Conservation (phyloP, 2,329 filamentous ascomycete genomes). For the Ascocoryne sarcoides region DNA sequence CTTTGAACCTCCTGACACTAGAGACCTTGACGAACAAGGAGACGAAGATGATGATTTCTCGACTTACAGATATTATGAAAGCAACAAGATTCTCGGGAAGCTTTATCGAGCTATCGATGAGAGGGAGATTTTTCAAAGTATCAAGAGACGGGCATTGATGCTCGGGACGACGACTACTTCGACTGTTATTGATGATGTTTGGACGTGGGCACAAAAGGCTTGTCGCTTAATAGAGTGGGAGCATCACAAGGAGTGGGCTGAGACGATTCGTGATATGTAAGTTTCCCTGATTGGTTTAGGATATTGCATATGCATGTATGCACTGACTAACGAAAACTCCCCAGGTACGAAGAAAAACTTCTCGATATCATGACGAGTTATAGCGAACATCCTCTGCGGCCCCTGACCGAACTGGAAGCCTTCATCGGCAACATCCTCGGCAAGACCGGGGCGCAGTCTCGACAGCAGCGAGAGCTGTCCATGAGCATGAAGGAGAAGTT, state of each 20-base stretch:
- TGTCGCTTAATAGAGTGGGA: conserved; percentile 30
- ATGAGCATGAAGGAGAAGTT: conserved; percentile 36
- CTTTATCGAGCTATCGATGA: conserved; percentile 70
- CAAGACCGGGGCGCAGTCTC: conserved; percentile 33
- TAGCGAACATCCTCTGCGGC: conserved; percentile 32
- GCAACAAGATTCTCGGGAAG: conserved; percentile 57
- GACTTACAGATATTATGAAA: conserved; percentile 53
- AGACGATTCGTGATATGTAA: conserved; percentile 39
- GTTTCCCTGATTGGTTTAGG: no score
- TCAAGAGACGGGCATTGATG: conserved; percentile 17
- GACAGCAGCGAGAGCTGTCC: conserved; percentile 34
- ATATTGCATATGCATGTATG: no score
- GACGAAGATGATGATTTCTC: conserved; percentile 41
- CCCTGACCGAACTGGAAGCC: conserved; percentile 43
- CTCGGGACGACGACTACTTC: conserved; percentile 7
- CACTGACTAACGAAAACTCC: no score
- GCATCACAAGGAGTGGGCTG: conserved; percentile 31
- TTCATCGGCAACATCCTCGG: conserved; percentile 50
- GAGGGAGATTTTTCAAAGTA: conserved; percentile 43
- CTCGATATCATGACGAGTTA: conserved; percentile 38
- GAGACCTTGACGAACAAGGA: conserved; percentile 28
- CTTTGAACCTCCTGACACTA: conserved; percentile 10
- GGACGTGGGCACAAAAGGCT: conserved; percentile 32
- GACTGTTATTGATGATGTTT: conserved; percentile 27
- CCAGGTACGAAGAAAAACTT: conserved; percentile 45